Evolutionary conservation across 2,329 filamentous ascomycete species (phyloP).

Genomic region (Paradendryphiella salina): DNA sequence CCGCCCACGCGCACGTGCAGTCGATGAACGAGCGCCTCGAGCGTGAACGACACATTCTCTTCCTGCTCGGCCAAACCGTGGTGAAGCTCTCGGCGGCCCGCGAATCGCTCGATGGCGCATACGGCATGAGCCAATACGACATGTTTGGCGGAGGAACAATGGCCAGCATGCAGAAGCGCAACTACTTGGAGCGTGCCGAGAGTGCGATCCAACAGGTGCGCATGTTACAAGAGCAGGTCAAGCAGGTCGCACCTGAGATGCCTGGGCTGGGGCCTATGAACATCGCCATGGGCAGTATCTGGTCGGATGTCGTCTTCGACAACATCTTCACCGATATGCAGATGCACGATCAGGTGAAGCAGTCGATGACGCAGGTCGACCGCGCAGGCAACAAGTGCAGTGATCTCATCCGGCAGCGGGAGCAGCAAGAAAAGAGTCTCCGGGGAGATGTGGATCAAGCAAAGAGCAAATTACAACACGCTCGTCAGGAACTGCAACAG

Average conservation of each 20-base stretch:
- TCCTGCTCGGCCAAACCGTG: conserved; percentile 30
- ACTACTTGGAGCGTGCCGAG: conserved; percentile 56
- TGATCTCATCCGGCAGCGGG: conserved; percentile 40
- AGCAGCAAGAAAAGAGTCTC: conserved; percentile 33
- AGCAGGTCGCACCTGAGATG: conserved; percentile 47
- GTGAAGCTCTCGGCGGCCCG: conserved; percentile 29
- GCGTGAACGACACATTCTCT: conserved; percentile 31
- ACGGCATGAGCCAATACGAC: conserved; percentile 45
- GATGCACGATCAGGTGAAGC: conserved; percentile 58
- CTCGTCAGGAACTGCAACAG: conserved; percentile 50
- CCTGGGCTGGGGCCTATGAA: conserved; percentile 46
- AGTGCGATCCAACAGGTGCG: conserved; percentile 48
- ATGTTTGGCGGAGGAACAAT: conserved; percentile 57
- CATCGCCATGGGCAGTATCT: conserved; percentile 53
- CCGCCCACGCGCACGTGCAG: conserved; percentile 17
- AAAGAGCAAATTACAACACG: conserved; percentile 32
- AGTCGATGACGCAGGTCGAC: conserved; percentile 44
- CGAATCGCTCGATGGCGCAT: conserved; percentile 28
- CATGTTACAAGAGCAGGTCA: conserved; percentile 47
- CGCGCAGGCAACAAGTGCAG: conserved; percentile 31
- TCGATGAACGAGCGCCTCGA: conserved; percentile 25
- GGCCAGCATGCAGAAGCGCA: conserved; percentile 59
- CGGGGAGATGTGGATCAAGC: conserved; percentile 36
- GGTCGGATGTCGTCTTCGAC: conserved; percentile 60
- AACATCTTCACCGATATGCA: conserved; percentile 59